Base-by-base conservation (phyloP, 805 yeast species). In the Hyphopichia homilentoma region DNA sequence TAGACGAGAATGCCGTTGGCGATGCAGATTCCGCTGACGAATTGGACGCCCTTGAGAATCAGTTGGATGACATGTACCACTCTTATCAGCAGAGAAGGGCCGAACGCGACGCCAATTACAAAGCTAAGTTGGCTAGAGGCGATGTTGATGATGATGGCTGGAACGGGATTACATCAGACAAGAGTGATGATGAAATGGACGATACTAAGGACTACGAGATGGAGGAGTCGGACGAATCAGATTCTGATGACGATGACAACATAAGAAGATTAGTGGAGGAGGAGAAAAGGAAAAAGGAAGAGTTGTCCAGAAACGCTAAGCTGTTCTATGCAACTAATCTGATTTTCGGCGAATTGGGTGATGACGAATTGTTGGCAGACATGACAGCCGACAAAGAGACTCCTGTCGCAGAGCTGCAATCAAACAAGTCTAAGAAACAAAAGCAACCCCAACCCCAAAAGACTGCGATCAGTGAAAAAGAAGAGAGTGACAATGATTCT, bases 31-130 rank as follows among this genome's bases (percentile, higher is more conserved):
- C 68, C 16, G 79, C 59, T 4, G 83, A 73, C 16, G 81, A 76
- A 43, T 51, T 66, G 7, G 89, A 62, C 49, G 77, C 73, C 41
- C 71, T 93, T 37, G 99, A 89, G 50, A 78, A 75, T 7, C 84
- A 88, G 61, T 70, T 93, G 36, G 87, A 89, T 54, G 72, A 69
- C 38, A 85, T 88, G 96, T 89, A 89, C 52, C 63, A 68, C 31
- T 67, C 73, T 24, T 87, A 76, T 54, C 85, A 85, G 53, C 73
- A 77, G 39, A 65, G 77, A 44, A 75, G 68, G 52, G 69, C 83
- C 19, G 88, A 83, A 53, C 73, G 75, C 45, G 82, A 81, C 54
- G 80, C 88, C 7, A 81, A 75, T 30, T 71, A 68, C 47, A 71
- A 75, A 44, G 88, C 90, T 16, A 83, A 79, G 50, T 67, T 70